phyloP scores from a whole-genome alignment of 306 rosid genomes.

The Gleditsia sinensis region DNA sequence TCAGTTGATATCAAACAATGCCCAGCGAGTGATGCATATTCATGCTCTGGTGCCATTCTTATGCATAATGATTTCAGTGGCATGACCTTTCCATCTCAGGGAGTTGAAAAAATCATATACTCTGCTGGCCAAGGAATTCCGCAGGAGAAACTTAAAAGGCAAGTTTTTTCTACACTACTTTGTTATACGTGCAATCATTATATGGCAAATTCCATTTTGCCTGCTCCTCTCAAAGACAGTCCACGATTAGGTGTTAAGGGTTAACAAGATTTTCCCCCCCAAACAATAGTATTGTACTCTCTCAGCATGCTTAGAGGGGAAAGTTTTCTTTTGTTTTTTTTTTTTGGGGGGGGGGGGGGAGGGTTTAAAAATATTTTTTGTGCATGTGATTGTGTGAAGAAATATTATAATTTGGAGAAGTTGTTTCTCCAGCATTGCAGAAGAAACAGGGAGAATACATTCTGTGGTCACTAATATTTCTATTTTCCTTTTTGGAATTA shows the following conservation, averaged over 20 bases:
- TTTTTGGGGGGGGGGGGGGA: no score
- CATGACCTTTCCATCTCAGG: slow-evolving; percentile 44
- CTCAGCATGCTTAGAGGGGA: background rate
- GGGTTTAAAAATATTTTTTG: no score
- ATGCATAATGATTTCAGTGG: slow-evolving; percentile 50
- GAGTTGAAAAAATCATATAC: slow-evolving; percentile 49
- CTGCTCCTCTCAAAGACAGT: background rate
- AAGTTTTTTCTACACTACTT: slow-evolving; percentile 32
- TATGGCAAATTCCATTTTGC: slow-evolving; percentile 19
- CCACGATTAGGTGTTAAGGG: background rate
- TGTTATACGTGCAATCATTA: slow-evolving; percentile 14
- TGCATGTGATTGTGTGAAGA: no score
- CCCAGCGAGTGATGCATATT: slow-evolving; percentile 65
- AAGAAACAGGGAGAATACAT: slow-evolving; percentile 22
- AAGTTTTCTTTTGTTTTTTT: no score
- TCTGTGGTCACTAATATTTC: slow-evolving; percentile 19
- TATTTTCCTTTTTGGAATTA: slow-evolving; percentile 34
- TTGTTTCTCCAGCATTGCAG: slow-evolving; percentile 18
- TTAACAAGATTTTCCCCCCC: background rate
- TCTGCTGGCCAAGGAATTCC: slow-evolving; percentile 53
- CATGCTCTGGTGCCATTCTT: slow-evolving; percentile 54
- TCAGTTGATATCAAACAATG: slow-evolving; percentile 82
- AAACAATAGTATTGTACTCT: background rate
- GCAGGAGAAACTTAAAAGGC: slow-evolving; percentile 62
- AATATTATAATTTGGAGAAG: no score